Conservation (phyloP, 2,329 filamentous ascomycete species). For the Claviceps sp. region DNA sequence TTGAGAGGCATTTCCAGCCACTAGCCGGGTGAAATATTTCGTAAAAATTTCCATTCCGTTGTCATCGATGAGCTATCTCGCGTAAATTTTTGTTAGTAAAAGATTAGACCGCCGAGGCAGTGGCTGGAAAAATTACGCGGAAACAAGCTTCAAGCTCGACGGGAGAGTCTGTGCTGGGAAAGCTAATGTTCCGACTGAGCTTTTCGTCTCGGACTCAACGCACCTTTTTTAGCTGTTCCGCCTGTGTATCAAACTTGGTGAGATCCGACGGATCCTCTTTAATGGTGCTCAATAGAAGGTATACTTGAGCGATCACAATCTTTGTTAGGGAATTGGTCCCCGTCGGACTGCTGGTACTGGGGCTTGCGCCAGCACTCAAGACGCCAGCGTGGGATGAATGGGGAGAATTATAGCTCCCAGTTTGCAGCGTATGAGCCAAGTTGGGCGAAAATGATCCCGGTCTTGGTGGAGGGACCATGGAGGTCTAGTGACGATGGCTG, state of each 20-base stretch:
- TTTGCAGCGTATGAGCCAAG: slow-evolving; percentile 44
- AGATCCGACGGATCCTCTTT: slow-evolving; percentile 77
- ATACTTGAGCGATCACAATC: slow-evolving; percentile 90
- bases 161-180: not conserved
- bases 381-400: slow-evolving; percentile 43
- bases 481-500: slow-evolving; percentile 24
- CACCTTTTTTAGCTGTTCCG: slow-evolving; percentile 86
- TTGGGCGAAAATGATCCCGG: slow-evolving; percentile 52
- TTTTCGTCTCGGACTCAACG: slow-evolving; percentile 13
- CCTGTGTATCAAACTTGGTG: slow-evolving; percentile 84
- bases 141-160: not conserved
- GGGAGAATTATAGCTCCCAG: slow-evolving; percentile 40
- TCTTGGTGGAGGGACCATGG: slow-evolving; percentile 47
- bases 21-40: slow-evolving; percentile 86
- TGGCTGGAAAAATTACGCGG: not conserved
- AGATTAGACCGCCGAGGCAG: not conserved
- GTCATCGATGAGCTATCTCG: slow-evolving; percentile 70
- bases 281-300: slow-evolving; percentile 83
- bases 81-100: slow-evolving; percentile 10
- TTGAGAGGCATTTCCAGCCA: slow-evolving; percentile 79
- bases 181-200: not conserved
- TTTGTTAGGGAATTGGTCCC: slow-evolving; percentile 62
- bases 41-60: slow-evolving; percentile 99
- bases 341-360: slow-evolving; percentile 49
- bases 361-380: slow-evolving; percentile 47